Evolutionary conservation across 169 alveolate genomes (phyloP).

Genomic region (Eimeria falciformis): DNA sequence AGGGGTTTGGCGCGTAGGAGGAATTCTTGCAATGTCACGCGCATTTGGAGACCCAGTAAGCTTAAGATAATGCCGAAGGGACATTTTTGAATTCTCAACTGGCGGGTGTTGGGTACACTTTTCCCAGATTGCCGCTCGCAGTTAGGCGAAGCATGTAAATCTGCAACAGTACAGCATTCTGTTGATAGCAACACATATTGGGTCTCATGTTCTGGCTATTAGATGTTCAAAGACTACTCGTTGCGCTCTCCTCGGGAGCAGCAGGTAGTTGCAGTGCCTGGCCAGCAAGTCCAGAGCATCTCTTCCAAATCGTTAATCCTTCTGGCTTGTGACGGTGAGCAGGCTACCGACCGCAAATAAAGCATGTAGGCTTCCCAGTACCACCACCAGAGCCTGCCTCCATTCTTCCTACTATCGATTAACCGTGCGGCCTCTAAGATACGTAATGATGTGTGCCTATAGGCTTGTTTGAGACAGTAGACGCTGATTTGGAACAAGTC

Average conservation of each 20-base stretch:
- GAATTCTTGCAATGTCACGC: slow-evolving; percentile 35
- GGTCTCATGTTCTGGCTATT: neutral
- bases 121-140: neutral
- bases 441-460: neutral
- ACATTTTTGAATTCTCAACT: too few species aligned
- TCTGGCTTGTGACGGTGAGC: slow-evolving; percentile 27
- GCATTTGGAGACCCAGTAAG: slow-evolving; percentile 67
- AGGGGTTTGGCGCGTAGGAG: slow-evolving; percentile 43
- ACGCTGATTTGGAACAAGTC: neutral
- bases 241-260: neutral
- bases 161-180: too few species aligned
- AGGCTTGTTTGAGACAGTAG: slow-evolving; percentile 7
- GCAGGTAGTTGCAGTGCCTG: slow-evolving; percentile 9
- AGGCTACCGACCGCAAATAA: too few species aligned
- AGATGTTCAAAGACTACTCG: neutral
- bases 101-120: neutral
- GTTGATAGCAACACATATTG: too few species aligned
- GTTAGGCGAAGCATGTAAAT: neutral
- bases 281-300: neutral
- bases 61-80: too few species aligned
- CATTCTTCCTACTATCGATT: too few species aligned
- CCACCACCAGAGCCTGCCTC: too few species aligned
- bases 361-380: too few species aligned
- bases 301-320: neutral
- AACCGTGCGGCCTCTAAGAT: too few species aligned